A percentile compares a stretch with the other conserved stretches of the same genome.
Evolutionary conservation across 805 yeast genomes (phyloP).

Genomic region (Myxozyma mucilagina): DNA sequence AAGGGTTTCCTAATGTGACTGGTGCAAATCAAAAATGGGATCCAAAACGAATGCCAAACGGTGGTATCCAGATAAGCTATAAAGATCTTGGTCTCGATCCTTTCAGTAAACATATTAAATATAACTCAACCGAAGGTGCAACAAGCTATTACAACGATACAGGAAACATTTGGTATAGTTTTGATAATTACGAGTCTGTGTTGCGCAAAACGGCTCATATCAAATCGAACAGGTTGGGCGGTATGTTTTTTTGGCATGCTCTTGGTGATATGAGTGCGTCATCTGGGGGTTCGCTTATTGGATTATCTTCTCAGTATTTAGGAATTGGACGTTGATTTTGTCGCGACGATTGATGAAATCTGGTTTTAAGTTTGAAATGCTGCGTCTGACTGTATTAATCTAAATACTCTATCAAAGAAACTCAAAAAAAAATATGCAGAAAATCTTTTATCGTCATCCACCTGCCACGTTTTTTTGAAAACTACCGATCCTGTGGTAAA

Average conservation of each 20-base stretch:
- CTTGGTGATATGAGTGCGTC: slow-evolving; percentile 16
- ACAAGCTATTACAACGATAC: slow-evolving; percentile 52
- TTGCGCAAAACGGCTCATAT: slow-evolving; percentile 63
- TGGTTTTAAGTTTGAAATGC: too few relatives aligned
- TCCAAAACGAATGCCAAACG: slow-evolving; percentile 47
- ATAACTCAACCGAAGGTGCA: slow-evolving; percentile 54
- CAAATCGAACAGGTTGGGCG: slow-evolving; percentile 54
- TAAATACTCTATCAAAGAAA: too few relatives aligned
- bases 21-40: slow-evolving; percentile 49
- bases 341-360: too few relatives aligned
- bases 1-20: slow-evolving; percentile 49
- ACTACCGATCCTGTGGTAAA: too few relatives aligned
- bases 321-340: background rate
- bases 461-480: too few relatives aligned
- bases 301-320: background rate
- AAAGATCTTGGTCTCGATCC: slow-evolving; percentile 50
- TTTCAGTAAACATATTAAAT: slow-evolving; percentile 35
- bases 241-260: slow-evolving; percentile 82
- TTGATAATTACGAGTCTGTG: slow-evolving; percentile 62
- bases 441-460: too few relatives aligned
- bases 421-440: too few relatives aligned
- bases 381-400: too few relatives aligned
- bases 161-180: slow-evolving; percentile 50
- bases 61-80: slow-evolving; percentile 53
- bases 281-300: slow-evolving; percentile 13